Evolutionary conservation across 2,329 filamentous ascomycete species (phyloP).

Genomic region (Penicillium freii): DNA sequence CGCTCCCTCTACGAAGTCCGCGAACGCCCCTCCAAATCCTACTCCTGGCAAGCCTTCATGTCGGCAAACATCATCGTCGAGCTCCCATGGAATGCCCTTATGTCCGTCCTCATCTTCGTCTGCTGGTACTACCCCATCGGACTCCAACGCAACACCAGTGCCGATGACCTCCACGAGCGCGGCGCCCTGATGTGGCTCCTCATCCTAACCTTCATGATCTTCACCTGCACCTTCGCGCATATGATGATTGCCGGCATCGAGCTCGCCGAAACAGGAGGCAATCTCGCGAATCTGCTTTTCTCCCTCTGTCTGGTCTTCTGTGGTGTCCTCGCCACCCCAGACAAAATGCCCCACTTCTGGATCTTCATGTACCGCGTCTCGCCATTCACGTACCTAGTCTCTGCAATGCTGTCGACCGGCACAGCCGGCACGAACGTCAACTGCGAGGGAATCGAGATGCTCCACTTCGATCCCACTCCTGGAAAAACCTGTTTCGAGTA

Average conservation of each 20-base stretch:
- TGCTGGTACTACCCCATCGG: constrained; percentile 67
- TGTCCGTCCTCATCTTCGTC: constrained; percentile 61
- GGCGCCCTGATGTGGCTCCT: constrained; percentile 66
- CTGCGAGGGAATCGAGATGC: constrained; percentile 34
- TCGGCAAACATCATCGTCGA: constrained; percentile 70
- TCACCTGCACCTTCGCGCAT: constrained; percentile 69
- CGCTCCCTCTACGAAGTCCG: constrained; percentile 60
- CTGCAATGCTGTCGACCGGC: constrained; percentile 44
- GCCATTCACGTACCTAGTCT: constrained; percentile 63
- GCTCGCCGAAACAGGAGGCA: constrained; percentile 65
- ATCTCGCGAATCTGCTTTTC: constrained; percentile 60
- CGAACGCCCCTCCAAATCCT: constrained; percentile 65
- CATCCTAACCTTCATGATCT: constrained; percentile 66
- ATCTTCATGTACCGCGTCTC: constrained; percentile 72
- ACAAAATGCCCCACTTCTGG: constrained; percentile 68
- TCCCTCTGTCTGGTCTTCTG: constrained; percentile 62
- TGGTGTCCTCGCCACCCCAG: constrained; percentile 52
- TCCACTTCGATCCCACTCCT: constrained; percentile 49
- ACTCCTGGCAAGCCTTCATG: constrained; percentile 73
- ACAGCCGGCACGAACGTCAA: constrained; percentile 31
- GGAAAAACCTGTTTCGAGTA: constrained; percentile 61
- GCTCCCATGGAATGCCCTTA: constrained; percentile 64
- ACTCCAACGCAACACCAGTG: constrained; percentile 44
- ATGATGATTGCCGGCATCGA: constrained; percentile 71
- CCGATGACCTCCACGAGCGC: constrained; percentile 47